phyloP scores from a whole-genome alignment of 441 rosid species.

The Adansonia rubrostipa region DNA sequence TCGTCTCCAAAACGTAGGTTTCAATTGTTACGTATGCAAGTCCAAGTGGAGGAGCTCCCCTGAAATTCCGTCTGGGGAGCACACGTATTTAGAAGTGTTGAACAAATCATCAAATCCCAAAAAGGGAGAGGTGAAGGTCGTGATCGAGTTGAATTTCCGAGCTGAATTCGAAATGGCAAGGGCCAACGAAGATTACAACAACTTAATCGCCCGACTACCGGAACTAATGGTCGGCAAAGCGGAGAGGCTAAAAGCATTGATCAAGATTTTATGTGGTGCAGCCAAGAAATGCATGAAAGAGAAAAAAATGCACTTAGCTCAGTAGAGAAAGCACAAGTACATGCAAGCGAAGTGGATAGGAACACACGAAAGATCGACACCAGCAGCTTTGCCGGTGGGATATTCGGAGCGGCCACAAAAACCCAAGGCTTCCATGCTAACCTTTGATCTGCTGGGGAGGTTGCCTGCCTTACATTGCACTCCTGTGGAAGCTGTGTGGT shows the following conservation, averaged over 20 bases:
- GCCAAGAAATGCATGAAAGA: conserved; percentile 84
- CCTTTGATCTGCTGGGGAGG: conserved; percentile 47
- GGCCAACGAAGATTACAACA: conserved; percentile 64
- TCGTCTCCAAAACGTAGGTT: conserved; percentile 62
- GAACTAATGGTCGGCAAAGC: conserved; percentile 74
- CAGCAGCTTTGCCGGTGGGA: conserved; percentile 34
- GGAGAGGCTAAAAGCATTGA: conserved; percentile 64
- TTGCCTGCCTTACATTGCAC: conserved; percentile 42
- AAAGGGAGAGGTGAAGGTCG: conserved; percentile 58
- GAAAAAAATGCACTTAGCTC: conserved; percentile 82
- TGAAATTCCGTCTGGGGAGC: conserved; percentile 86
- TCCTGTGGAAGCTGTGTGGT: conserved; percentile 49
- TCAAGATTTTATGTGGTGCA: conserved; percentile 70
- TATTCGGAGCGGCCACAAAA: conserved; percentile 34
- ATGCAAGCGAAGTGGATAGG: conserved; percentile 92
- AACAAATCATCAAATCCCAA: conserved; percentile 50
- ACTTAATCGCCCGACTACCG: conserved; percentile 51
- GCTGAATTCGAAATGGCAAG: conserved; percentile 84
- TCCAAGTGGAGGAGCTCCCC: conserved; percentile 83
- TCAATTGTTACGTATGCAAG: conserved; percentile 58
- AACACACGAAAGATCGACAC: conserved; percentile 40
- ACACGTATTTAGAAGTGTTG: conserved; percentile 71
- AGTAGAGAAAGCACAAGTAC: conserved; percentile 90
- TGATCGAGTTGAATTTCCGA: conserved; percentile 74
- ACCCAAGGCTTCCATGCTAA: conserved; percentile 59